A percentile compares a stretch with the other conserved stretches of the same genome.
phyloP scores from a whole-genome alignment of 1,284 basidiomycete genomes.

The Hypsizygus ulmarius region DNA sequence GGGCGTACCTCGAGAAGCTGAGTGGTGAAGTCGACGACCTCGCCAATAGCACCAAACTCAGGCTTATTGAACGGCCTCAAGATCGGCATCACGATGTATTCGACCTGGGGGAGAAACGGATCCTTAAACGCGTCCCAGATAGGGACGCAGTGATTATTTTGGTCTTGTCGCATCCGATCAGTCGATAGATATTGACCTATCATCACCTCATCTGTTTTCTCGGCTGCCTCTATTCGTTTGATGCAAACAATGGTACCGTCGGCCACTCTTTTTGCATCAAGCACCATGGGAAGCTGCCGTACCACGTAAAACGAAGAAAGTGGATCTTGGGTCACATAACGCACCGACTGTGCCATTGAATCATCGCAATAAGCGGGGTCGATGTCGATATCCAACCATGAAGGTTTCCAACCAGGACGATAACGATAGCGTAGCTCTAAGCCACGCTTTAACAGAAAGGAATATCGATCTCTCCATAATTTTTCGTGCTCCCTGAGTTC shows the following conservation, averaged over 20 bases:
- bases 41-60: slow-evolving; percentile 26
- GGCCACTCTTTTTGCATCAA: neutral
- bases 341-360: neutral
- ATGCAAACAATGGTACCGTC: slow-evolving; percentile 4
- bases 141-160: slow-evolving; percentile 31
- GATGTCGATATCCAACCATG: neutral
- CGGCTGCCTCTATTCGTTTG: slow-evolving; percentile 1
- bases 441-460: neutral
- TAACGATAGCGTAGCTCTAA: neutral
- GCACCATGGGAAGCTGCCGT: no score
- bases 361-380: slow-evolving; percentile 4
- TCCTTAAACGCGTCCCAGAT: slow-evolving; percentile 28
- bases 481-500: neutral
- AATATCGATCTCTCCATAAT: slow-evolving; percentile 2
- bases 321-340: neutral
- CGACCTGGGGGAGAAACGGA: slow-evolving; percentile 18
- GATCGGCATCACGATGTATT: slow-evolving; percentile 29
- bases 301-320: neutral
- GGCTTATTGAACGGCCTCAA: slow-evolving; percentile 29
- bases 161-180: slow-evolving; percentile 12
- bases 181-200: slow-evolving; percentile 16
- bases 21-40: slow-evolving; percentile 31
- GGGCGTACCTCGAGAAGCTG: slow-evolving; percentile 27
- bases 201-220: slow-evolving; percentile 12
- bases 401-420: slow-evolving; percentile 1